Conservation (phyloP, 176 grass and related monocot genomes). For the Puya raimondii region DNA sequence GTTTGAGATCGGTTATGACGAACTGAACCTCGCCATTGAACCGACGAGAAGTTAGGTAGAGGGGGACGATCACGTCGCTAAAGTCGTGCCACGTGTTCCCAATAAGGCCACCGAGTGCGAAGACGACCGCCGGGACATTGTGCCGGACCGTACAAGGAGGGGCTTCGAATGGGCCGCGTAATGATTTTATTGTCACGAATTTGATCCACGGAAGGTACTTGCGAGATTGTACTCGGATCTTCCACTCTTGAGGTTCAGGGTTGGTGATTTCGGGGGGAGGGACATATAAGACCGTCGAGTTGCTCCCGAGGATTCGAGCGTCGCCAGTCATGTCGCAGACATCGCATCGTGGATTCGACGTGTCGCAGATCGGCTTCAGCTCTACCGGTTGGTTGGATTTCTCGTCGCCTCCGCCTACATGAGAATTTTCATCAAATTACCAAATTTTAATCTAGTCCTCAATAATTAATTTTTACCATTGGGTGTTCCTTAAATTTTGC, state of each 20-base stretch:
- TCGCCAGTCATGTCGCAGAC: conserved; percentile 48
- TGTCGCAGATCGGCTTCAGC: conserved; percentile 47
- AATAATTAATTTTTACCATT: too few relatives aligned
- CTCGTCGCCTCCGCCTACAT: too few relatives aligned
- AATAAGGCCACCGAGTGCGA: conserved; percentile 62
- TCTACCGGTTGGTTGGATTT: neutral
- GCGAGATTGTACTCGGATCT: conserved; percentile 51
- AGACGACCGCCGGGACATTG: conserved; percentile 36
- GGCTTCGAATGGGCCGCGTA: conserved; percentile 27
- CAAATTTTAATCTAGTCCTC: too few relatives aligned
- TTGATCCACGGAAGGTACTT: conserved; percentile 21
- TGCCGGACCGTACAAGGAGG: conserved; percentile 42
- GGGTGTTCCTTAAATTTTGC: too few relatives aligned
- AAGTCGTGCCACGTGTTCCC: conserved; percentile 68
- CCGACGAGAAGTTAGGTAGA: conserved; percentile 42
- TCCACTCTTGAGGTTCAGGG: conserved; percentile 37
- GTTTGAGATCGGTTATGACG: conserved; percentile 43
- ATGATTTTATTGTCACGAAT: conserved; percentile 33
- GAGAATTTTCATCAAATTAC: too few relatives aligned
- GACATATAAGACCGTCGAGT: conserved; percentile 38
- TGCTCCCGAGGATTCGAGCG: conserved; percentile 34
- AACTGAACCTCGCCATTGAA: conserved; percentile 57
- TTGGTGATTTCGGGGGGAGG: conserved; percentile 9
- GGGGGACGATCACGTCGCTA: conserved; percentile 56
- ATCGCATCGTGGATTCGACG: conserved; percentile 42